Conservation (phyloP, 495 filamentous ascomycete species). For the Talaromyces borbonicus region DNA sequence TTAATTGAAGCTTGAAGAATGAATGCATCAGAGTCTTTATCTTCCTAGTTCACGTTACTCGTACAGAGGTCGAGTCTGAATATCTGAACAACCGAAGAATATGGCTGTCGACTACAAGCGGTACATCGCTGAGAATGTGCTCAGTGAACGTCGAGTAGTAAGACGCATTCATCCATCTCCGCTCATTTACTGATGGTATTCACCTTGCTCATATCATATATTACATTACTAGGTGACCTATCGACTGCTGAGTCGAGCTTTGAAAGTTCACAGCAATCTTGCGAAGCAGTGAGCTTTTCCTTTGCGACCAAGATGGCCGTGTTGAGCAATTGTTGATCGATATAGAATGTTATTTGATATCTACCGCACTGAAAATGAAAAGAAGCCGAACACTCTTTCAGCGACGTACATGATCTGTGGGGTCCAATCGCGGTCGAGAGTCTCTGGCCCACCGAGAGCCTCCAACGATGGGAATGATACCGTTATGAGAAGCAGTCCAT, state of each 20-base stretch:
- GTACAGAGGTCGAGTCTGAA: too few relatives aligned
- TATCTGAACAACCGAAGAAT: too few relatives aligned
- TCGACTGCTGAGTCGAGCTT: slow-evolving; percentile 63
- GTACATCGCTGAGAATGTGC: slow-evolving; percentile 64
- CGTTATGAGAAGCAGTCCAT: slow-evolving; percentile 63
- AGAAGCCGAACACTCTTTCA: slow-evolving; percentile 62
- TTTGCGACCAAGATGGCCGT: slow-evolving; percentile 1
- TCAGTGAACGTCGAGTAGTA: slow-evolving; percentile 69
- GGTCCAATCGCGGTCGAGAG: slow-evolving; percentile 28
- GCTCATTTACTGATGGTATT: too few relatives aligned
- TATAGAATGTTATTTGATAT: slow-evolving; percentile 86
- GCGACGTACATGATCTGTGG: slow-evolving; percentile 86
- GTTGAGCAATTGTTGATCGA: not conserved
- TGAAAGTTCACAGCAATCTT: slow-evolving; percentile 71
- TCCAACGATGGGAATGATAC: slow-evolving; percentile 51
- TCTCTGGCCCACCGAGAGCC: slow-evolving; percentile 21
- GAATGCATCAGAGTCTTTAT: not conserved
- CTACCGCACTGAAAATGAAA: slow-evolving; percentile 65
- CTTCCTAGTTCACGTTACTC: too few relatives aligned
- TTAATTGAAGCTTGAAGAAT: too few relatives aligned
- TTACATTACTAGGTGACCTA: slow-evolving; percentile 74
- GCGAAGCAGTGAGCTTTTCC: slow-evolving; percentile 61
- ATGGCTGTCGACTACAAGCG: slow-evolving; percentile 54
- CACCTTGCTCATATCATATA: too few relatives aligned
- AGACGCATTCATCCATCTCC: slow-evolving; percentile 17